A percentile compares a stretch with the other conserved stretches of the same genome.
These are phyloP conservation scores for Annona squamosa DNA, from an alignment of 164 flowering plant genomes.

Conservation along the genomic window DNA sequence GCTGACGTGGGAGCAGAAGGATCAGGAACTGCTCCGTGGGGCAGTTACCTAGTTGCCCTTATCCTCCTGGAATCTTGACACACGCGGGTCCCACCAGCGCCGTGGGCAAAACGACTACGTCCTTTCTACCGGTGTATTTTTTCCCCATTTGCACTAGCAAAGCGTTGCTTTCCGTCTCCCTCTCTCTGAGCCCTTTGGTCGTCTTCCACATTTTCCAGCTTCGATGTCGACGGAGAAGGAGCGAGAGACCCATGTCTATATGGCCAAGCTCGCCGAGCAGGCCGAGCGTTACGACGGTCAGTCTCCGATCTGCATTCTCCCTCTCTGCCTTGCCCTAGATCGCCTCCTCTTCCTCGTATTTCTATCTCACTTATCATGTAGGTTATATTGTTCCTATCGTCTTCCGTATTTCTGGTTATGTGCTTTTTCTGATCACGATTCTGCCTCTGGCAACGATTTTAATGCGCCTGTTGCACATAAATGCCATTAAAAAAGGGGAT, in stretches of 20 bases:
- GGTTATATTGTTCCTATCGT: neutral
- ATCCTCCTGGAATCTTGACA: too few relatives aligned
- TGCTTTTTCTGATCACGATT: neutral
- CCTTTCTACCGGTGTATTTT: too few relatives aligned
- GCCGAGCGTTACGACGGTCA: constrained; percentile 22
- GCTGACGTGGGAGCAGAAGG: too few relatives aligned
- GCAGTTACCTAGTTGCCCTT: too few relatives aligned
- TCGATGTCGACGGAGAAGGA: constrained; percentile 22
- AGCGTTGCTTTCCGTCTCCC: neutral
- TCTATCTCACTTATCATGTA: neutral
- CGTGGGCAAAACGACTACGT: too few relatives aligned
- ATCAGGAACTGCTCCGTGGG: too few relatives aligned
- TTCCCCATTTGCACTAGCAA: too few relatives aligned
- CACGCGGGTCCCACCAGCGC: too few relatives aligned
- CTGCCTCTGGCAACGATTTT: neutral
- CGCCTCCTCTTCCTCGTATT: neutral
- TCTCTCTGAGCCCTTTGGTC: neutral
- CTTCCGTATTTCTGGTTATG: neutral
- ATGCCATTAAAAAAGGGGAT: neutral
- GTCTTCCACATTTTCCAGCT: neutral
- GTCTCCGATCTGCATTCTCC: neutral
- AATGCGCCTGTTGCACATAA: neutral
- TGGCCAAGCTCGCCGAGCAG: constrained; percentile 22
- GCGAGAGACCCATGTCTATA: constrained; percentile 22
- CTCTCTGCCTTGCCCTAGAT: neutral